Percentiles rank a stretch among this genome's conserved stretches.
Conservation (phyloP, 176 grass and related monocot genomes). For the Zoysia pacifica region DNA sequence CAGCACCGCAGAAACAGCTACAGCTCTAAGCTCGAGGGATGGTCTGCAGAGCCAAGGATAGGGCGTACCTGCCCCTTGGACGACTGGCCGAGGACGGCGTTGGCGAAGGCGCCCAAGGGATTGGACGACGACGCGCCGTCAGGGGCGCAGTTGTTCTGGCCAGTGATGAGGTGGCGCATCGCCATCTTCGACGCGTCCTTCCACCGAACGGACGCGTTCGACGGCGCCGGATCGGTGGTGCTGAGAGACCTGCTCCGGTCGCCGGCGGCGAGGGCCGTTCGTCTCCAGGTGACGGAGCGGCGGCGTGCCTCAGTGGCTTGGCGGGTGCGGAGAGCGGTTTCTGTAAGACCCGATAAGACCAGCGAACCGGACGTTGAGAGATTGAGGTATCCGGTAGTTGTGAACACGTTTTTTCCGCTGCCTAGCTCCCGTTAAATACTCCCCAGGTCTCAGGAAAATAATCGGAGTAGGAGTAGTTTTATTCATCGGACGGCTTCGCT, state of each 20-base stretch:
- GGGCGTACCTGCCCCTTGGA: constrained; percentile 65
- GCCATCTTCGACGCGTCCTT: constrained; percentile 58
- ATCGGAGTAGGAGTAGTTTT: too few species aligned
- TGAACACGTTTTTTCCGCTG: not conserved
- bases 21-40: not conserved
- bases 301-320: not conserved
- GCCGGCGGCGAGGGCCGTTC: constrained; percentile 39
- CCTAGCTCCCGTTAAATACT: not conserved
- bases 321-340: constrained; percentile 32
- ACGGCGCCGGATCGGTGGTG: not conserved
- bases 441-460: too few species aligned
- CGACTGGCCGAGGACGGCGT: constrained; percentile 76
- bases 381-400: constrained; percentile 25
- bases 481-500: too few species aligned
- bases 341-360: constrained; percentile 48
- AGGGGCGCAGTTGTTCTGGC: constrained; percentile 68
- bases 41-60: not conserved
- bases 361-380: constrained; percentile 25
- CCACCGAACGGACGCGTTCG: not conserved
- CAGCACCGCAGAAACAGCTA: not conserved
- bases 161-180: constrained; percentile 82
- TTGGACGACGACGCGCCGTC: constrained; percentile 85
- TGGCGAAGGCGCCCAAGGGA: constrained; percentile 69
- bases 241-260: not conserved
- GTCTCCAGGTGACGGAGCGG: not conserved